Base-by-base conservation (phyloP, 1,284 basidiomycete species). In the Cerrena zonata region DNA sequence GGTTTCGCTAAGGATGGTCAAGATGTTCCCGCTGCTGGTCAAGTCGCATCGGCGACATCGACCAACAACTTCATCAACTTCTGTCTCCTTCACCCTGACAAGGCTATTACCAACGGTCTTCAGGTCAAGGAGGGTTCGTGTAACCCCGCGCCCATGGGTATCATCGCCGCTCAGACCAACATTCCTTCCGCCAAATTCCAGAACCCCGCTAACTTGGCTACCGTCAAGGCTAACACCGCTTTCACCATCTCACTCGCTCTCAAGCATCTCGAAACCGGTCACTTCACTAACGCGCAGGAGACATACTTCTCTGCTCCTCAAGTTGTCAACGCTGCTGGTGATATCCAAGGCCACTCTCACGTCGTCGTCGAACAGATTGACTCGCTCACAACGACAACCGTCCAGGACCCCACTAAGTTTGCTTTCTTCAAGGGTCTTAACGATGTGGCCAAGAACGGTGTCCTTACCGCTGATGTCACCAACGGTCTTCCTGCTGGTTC, bases 61-160 rank as follows among this genome's bases (percentile, higher is more conserved):
- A 70, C 69, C 38, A 86, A 88, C 72, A 86, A 87, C 70, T 87
- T 82, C 68, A 84, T 86, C 72, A 83, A 85, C 72, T 83, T 80
- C 68, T 84, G 80, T 61, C 60, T 74, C 34, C 78, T 73, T 22
- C 66, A 71, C 23, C 69, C 73, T 36, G 70, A 77, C 55, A 69
- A 77, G 46, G 77, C 78, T 34, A 72, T 84, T 57, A 84, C 79
- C 25, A 75, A 82, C 60, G 79, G 82, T 48, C 67, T 77, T 63
- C 80, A 82, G 65, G 71, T 83, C 64, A 64, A 68, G 50, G 56
- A 65, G 18, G 81, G 82, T 22, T 83, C 80, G 18, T 85, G 82
- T 66, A 84, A 84, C 67, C 71, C 75, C 18, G 71, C 74, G 10
- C 77, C 78, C 7, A 78, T 79, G 72, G 79, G 78, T 53, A 51